A percentile compares a stretch with the other conserved stretches of the same genome.
These are phyloP conservation scores for Trichoderma atrobrunneum DNA, from an alignment of 2,329 filamentous ascomycete species.

Conservation along the genomic window DNA sequence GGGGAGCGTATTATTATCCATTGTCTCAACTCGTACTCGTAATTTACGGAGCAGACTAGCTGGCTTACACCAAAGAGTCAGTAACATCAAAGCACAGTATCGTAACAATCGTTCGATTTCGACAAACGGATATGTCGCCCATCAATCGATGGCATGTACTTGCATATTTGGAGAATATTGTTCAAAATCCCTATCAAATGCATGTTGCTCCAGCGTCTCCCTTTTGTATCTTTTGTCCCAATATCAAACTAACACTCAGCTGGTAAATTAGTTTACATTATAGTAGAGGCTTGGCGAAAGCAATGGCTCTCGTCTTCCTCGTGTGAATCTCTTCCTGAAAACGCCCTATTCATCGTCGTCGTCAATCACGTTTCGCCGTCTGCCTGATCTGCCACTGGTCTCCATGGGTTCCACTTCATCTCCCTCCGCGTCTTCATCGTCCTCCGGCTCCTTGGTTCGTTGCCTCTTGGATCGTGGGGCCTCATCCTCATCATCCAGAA, in stretches of 20 bases:
- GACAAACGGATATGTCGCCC: background rate
- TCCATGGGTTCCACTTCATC: slow-evolving; percentile 50
- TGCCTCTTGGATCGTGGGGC: slow-evolving; percentile 48
- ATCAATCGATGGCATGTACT: background rate
- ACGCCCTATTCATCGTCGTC: slow-evolving; percentile 47
- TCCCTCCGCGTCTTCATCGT: slow-evolving; percentile 53
- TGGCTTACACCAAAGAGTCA: background rate
- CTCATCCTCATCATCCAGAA: slow-evolving; percentile 54
- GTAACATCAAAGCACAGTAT: background rate
- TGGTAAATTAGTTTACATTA: background rate
- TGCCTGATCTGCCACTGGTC: slow-evolving; percentile 41
- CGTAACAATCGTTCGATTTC: background rate
- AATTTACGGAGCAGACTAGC: background rate
- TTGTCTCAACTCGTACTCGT: background rate
- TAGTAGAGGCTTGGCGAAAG: background rate
- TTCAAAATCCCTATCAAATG: background rate
- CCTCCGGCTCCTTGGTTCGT: slow-evolving; percentile 49
- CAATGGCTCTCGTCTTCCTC: background rate
- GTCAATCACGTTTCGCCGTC: slow-evolving; percentile 56
- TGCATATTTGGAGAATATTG: background rate
- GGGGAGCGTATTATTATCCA: background rate
- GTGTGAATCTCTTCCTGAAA: background rate
- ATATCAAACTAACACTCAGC: background rate
- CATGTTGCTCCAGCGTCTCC: background rate
- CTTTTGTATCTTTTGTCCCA: background rate